phyloP scores from a whole-genome alignment of 495 filamentous ascomycete species.

The Trichocladium antarcticum region DNA sequence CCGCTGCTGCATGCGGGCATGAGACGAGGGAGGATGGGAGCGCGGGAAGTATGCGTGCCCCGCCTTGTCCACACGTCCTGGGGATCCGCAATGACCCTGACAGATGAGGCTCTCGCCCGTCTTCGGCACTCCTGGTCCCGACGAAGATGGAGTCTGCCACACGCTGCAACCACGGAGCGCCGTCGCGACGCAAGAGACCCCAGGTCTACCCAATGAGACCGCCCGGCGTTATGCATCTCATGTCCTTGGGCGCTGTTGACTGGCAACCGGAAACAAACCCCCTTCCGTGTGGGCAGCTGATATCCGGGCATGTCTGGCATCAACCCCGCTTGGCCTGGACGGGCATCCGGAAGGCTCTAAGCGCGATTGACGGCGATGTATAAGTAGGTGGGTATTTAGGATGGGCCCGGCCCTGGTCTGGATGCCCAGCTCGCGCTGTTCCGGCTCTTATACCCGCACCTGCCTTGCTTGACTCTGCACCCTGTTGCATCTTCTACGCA shows the following conservation, averaged over 20 bases:
- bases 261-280: background rate
- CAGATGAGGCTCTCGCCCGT: background rate
- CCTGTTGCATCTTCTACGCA: too few relatives aligned
- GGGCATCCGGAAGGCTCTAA: too few relatives aligned
- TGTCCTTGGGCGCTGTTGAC: background rate
- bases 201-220: conserved; percentile 5
- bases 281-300: background rate
- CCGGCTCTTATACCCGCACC: too few relatives aligned
- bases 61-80: background rate
- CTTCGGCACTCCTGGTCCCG: background rate
- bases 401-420: background rate
- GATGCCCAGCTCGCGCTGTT: background rate
- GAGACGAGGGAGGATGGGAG: background rate
- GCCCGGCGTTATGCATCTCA: background rate
- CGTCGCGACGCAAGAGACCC: background rate
- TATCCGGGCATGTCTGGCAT: conserved; percentile 1
- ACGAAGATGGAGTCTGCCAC: background rate
- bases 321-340: conserved; percentile 6
- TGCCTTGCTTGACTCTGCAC: too few relatives aligned
- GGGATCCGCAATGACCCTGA: conserved; percentile 2
- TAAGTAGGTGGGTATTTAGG: background rate
- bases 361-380: background rate
- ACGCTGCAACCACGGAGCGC: background rate
- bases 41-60: background rate
- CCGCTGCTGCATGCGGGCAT: background rate